These are phyloP conservation scores for Phytophthora boehmeriae DNA, from an alignment of 352 stramenopile genomes.

Conservation along the genomic window DNA sequence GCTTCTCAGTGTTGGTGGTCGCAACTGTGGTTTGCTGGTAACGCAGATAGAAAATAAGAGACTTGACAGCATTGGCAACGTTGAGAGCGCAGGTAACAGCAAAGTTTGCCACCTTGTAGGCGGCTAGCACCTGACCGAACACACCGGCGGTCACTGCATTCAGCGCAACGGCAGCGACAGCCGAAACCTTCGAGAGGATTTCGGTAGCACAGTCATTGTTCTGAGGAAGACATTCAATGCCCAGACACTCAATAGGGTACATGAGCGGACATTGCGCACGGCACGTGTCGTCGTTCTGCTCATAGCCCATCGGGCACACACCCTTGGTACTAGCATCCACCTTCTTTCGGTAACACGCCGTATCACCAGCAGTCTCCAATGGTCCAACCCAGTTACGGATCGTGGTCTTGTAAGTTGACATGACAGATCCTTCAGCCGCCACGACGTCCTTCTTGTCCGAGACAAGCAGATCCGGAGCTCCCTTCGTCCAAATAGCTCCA, in stretches of 20 bases:
- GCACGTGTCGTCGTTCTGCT: conserved; percentile 48
- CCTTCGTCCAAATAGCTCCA: conserved; percentile 25
- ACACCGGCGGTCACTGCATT: conserved; percentile 42
- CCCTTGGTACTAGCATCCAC: conserved; percentile 28
- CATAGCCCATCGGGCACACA: conserved; percentile 45
- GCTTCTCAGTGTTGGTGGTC: conserved; percentile 19
- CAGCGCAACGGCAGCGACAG: conserved; percentile 40
- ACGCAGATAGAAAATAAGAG: conserved; percentile 35
- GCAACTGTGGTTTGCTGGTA: conserved; percentile 22
- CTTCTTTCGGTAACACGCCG: conserved; percentile 35
- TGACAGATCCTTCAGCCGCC: conserved; percentile 2
- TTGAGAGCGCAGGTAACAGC: conserved; percentile 23
- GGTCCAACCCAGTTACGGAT: conserved; percentile 51
- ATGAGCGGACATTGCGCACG: conserved; percentile 51
- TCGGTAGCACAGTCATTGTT: conserved; percentile 42
- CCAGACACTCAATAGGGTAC: conserved; percentile 42
- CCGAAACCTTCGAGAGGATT: conserved; percentile 38
- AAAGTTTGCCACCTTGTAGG: conserved; percentile 13
- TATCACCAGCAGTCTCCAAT: conserved; percentile 7
- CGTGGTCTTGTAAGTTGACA: conserved; percentile 32
- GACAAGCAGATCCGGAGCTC: conserved; percentile 10
- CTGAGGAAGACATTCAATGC: conserved; percentile 42
- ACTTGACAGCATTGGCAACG: conserved; percentile 30
- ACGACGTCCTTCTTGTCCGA: conserved; percentile 25
- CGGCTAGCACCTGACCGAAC: conserved; percentile 26